A percentile compares a stretch with the other conserved stretches of the same genome.
phyloP scores from a whole-genome alignment of 2,329 filamentous ascomycete species.

The Aspergillus ustus region DNA sequence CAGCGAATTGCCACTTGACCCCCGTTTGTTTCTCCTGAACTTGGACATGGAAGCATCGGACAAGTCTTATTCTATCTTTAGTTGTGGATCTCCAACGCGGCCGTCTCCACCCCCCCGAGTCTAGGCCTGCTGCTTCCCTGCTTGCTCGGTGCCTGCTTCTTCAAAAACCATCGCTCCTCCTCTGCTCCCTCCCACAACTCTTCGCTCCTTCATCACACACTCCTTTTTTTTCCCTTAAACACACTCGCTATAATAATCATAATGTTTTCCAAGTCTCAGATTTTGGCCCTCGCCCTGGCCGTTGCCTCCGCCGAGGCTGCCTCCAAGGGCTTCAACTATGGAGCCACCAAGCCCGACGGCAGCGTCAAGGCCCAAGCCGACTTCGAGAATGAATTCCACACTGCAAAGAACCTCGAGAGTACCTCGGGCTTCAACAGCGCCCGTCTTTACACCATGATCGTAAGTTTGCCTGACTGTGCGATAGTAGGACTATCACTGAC shows the following conservation, averaged over 20 bases:
- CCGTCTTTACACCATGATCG: slow-evolving; percentile 67
- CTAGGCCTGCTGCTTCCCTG: background rate
- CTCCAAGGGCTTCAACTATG: slow-evolving; percentile 56
- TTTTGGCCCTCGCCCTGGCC: slow-evolving; percentile 41
- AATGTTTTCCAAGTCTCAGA: slow-evolving; percentile 33
- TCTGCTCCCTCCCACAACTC: slow-evolving; percentile 11
- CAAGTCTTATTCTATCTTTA: background rate
- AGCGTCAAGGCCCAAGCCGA: slow-evolving; percentile 48
- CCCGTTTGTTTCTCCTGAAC: background rate
- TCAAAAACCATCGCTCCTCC: background rate
- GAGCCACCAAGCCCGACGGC: slow-evolving; percentile 45
- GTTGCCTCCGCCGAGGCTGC: slow-evolving; percentile 41
- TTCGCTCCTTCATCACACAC: slow-evolving; percentile 17
- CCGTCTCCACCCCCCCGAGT: background rate
- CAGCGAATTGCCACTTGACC: background rate
- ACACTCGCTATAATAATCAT: slow-evolving; percentile 18
- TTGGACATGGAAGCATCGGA: background rate
- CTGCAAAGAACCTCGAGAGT: slow-evolving; percentile 43
- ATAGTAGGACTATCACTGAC: background rate
- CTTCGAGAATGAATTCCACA: slow-evolving; percentile 51
- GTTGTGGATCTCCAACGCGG: background rate
- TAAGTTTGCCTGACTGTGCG: slow-evolving; percentile 11
- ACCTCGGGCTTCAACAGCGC: slow-evolving; percentile 51
- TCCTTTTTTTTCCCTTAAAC: slow-evolving; percentile 6
- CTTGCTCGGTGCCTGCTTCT: background rate